Evolutionary conservation across 306 rosid species (phyloP), one percentile per base, ranked within the genome.

Genomic region (Cicer chorassanicum): DNA sequence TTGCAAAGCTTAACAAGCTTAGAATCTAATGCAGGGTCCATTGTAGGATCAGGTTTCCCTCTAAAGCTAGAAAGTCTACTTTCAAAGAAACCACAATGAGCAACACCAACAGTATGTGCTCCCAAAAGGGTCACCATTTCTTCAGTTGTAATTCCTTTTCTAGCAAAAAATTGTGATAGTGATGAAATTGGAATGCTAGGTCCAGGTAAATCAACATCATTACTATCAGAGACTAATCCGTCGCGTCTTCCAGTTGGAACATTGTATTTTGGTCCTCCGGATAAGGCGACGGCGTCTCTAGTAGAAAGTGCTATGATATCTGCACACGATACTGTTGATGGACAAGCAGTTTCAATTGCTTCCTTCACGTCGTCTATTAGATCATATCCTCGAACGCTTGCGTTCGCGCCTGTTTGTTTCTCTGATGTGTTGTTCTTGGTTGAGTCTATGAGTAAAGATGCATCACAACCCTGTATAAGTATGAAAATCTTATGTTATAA

Each of bases 111-210:
- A 0, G 87, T 87, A 55, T 86, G 94, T 6, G 87, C 90, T 0
- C 94, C 94, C 12, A 87, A 79, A 63, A 88, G 89, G 21, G 83
- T 76, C 18, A 85, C 91, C 91, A 85, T 87, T 53, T 85, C 88
- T 7, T 83, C 73, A 6, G 60, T 46, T 8, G 87, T 80, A 1
- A 89, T 9, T 8, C 85, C 80, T 16, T 81, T 87, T 1, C 0
- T 4, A 0, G 49, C 40, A 44, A 89, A 87, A 4, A 73, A 2
- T 16, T 42, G 57, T 2, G 51, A 2, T 1, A 63, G 64, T 1
- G 0, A 0, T 1, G 82, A 1, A 4, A 85, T 78, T 0, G 84
- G 42, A 2, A 9, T 5, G 9, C 7, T 0, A 4, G 91, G 83
- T 74, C 87, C 86, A 0, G 91, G 91, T 42, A 89, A 60, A 50